Base-by-base conservation (phyloP, 23 red algal genomes). In the Gracilaria gracilis region DNA sequence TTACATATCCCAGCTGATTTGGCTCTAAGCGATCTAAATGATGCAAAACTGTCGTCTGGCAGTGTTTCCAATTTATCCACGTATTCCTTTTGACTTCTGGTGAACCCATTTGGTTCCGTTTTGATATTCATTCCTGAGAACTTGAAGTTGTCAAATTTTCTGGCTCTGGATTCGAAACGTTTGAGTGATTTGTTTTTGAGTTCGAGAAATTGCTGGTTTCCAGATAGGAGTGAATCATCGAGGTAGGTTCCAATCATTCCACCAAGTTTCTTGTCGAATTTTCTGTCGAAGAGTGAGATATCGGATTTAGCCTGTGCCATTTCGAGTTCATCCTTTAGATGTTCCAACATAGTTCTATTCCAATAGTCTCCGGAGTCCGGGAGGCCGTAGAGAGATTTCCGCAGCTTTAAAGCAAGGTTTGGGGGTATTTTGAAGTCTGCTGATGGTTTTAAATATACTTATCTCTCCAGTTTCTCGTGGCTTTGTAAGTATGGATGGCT, bases 401-500 rank as follows among this genome's bases (percentile, higher is more conserved):
- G 17, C 51, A 47, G 21, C 27, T 40, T 40, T 31, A 28, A 23
- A 8, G 39, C 9, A 4, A 25, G 1, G 25, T 33, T 19, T 11
- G 31, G 9, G 11, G 9, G 27, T 79, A 79, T 7, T 24, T 57
- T 54, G 39, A 46, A 57, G 27, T 57, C 44, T 72, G 69, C 19
- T 13, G 54, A n/a, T 61, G 79, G 50, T 25, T 59, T 21, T 14
- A 82, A 16, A 21, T 59, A 82, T 27, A 82, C 58, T 4, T 14
- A 3, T 28, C 79, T 19, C 0, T 21, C 23, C 23, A 82, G 24
- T 9, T 8, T 35, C 23, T 61, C 79, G 25, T 82, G 33, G 33
- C 50, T 59, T 50, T 82, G 40, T 44, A 61, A 37, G 38, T 59
- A 82, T 3, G 79, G 9, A 23, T 82, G 79, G 14, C 58, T 82